These are phyloP conservation scores for Aphanoascus verrucosus DNA, from an alignment of 2,329 filamentous ascomycete species.

Conservation along the genomic window DNA sequence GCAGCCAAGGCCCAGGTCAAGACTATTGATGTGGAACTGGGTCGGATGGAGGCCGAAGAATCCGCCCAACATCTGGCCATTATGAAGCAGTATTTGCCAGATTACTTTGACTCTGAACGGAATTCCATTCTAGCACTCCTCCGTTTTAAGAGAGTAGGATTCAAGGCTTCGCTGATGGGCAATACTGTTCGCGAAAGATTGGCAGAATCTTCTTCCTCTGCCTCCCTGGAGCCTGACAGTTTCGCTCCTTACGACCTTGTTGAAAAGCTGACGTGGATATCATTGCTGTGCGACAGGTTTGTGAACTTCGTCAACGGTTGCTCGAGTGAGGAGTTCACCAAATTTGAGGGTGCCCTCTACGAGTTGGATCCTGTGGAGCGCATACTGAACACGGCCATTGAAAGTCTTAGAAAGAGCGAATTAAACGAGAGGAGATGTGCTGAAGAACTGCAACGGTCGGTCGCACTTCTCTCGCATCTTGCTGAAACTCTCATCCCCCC, in stretches of 20 bases:
- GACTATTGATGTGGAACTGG: conserved; percentile 82
- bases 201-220: conserved; percentile 54
- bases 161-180: conserved; percentile 73
- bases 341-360: conserved; percentile 67
- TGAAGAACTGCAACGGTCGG: conserved; percentile 68
- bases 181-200: conserved; percentile 70
- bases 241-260: conserved; percentile 71
- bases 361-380: conserved; percentile 89
- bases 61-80: conserved; percentile 80
- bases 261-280: conserved; percentile 76
- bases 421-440: conserved; percentile 75
- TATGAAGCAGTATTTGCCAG: conserved; percentile 77
- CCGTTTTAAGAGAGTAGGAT: conserved; percentile 74
- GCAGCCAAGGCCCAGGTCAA: conserved; percentile 87
- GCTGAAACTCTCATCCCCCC: conserved; percentile 66
- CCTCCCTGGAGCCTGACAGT: conserved; percentile 60
- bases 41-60: conserved; percentile 78
- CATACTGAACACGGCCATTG: conserved; percentile 78
- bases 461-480: conserved; percentile 78
- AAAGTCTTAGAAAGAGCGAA: conserved; percentile 70
- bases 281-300: conserved; percentile 73
- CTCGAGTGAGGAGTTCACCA: conserved; percentile 64
- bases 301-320: conserved; percentile 69
- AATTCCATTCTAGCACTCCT: conserved; percentile 83
- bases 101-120: conserved; percentile 66